phyloP scores from a whole-genome alignment of 75 land plant species.

The Cryptomeria japonica region DNA sequence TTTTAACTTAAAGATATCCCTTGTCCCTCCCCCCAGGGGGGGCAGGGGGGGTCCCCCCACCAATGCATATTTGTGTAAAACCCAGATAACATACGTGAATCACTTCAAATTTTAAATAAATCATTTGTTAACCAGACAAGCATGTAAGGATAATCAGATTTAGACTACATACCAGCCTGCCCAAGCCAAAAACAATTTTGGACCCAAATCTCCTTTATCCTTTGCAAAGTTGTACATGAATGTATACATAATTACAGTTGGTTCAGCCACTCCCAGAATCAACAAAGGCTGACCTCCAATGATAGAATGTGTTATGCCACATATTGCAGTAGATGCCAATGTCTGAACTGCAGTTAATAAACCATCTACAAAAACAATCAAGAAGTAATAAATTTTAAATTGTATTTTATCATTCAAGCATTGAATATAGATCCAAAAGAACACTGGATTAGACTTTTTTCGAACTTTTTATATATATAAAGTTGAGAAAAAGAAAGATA shows the following conservation, averaged over 20 bases:
- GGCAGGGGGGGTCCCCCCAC: too few species aligned
- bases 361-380: constrained; percentile 40
- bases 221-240: constrained; percentile 96
- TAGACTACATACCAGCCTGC: constrained; percentile 71
- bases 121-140: background rate
- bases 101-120: background rate
- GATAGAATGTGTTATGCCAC: constrained; percentile 87
- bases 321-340: constrained; percentile 84
- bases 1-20: background rate
- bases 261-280: constrained; percentile 94
- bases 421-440: background rate
- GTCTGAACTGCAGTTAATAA: constrained; percentile 83
- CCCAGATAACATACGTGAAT: background rate
- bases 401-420: background rate
- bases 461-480: background rate
- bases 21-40: too few species aligned
- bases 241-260: constrained; percentile 91
- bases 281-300: constrained; percentile 94
- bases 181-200: constrained; percentile 80
- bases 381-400: background rate
- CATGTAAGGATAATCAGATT: background rate
- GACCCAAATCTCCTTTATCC: constrained; percentile 62
- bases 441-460: background rate
- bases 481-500: too few species aligned
- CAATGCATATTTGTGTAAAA: constrained; percentile 2